Conservation (phyloP, 805 yeast species). For the Wickerhamiella spandovensis region DNA sequence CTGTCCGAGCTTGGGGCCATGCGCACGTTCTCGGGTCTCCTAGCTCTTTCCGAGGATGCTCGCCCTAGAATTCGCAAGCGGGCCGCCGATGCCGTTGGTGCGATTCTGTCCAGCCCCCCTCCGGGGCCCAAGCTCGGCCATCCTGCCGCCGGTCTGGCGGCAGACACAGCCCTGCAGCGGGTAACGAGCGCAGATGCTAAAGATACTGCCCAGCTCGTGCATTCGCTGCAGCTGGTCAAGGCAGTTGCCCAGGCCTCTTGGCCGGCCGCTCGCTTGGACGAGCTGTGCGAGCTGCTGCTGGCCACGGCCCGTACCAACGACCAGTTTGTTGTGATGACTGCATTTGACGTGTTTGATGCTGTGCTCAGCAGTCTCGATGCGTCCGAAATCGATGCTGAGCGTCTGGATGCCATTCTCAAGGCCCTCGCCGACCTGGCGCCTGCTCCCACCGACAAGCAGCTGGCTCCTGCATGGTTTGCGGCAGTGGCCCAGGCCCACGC, state of each 20-base stretch:
- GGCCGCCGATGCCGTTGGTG: conserved; percentile 77
- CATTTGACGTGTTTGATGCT: conserved; percentile 75
- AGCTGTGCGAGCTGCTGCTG: conserved; percentile 61
- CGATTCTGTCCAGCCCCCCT: conserved; percentile 46
- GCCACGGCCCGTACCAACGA: conserved; percentile 71
- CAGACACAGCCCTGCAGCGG: conserved; percentile 50
- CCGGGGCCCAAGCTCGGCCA: conserved; percentile 75
- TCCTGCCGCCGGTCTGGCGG: conserved; percentile 57
- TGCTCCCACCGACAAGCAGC: conserved; percentile 62
- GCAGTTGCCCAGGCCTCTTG: conserved; percentile 54
- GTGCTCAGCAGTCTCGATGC: conserved; percentile 54
- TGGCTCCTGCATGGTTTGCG: conserved; percentile 92
- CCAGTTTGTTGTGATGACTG: conserved; percentile 67
- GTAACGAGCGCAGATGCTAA: conserved; percentile 30
- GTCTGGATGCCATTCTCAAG: conserved; percentile 49
- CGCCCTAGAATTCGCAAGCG: conserved; percentile 94
- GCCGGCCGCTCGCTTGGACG: conserved; percentile 59
- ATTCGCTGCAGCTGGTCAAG: conserved; percentile 61
- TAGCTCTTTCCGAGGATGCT: conserved; percentile 64
- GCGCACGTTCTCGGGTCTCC: conserved; percentile 17
- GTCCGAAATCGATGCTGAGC: conserved; percentile 41
- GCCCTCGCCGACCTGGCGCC: conserved; percentile 73
- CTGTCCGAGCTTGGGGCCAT: conserved; percentile 17
- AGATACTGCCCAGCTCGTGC: conserved; percentile 39
- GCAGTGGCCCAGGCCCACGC: conserved; percentile 73